Evolutionary conservation across 208 protist genomes (phyloP), one percentile per base, ranked within the genome.

Genomic region (Crithidia mellificae): DNA sequence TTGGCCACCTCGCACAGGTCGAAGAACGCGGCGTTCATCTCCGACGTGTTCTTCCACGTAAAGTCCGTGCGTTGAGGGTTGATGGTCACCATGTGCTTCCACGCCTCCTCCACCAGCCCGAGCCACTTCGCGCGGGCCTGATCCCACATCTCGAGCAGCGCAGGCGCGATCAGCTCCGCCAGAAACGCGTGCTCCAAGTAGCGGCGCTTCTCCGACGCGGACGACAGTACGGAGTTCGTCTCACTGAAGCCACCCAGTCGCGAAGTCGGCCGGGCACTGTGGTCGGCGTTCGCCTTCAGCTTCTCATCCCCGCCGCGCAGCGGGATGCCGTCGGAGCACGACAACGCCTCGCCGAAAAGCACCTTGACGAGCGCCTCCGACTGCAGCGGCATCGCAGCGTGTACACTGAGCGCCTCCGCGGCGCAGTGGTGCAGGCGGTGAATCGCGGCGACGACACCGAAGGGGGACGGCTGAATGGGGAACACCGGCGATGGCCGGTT

Each of bases 1-100:
- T 85, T 92, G 12, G 68, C 89, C 7, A 95, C 88, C 15, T 97
- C 92, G 68, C 92, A 97, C 8, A 96, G 68, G 38, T 94, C 87
- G 56, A 91, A 94, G 69, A 97, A 97, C 30, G 88, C 87, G 7
- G 71, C 38, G 67, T 93, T 93, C 88, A 97, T 91, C 14, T 75
- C 74, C 4, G 87, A 92, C 1, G 38, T 70, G 63, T 95, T 97
- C 55, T 92, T 93, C 90, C 92, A 97, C 30, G 32, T 64, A 47
- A 97, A 93, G 51, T 81, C 62, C 6, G 49, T 80, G 39, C 90
- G 90, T 22, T 74, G 44, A 5, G 87, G 74, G 20, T 80, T 81
- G 20, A 77, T 77, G 20, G 39, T 24, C 5, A 68, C n/a, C 68
- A 88, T 25, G 19, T 61, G 61, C 24, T 72, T 38, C 88, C 90